These are phyloP conservation scores for Neotropicomus parvogracilis DNA, from an alignment of 1,284 basidiomycete species.

Conservation along the genomic window DNA sequence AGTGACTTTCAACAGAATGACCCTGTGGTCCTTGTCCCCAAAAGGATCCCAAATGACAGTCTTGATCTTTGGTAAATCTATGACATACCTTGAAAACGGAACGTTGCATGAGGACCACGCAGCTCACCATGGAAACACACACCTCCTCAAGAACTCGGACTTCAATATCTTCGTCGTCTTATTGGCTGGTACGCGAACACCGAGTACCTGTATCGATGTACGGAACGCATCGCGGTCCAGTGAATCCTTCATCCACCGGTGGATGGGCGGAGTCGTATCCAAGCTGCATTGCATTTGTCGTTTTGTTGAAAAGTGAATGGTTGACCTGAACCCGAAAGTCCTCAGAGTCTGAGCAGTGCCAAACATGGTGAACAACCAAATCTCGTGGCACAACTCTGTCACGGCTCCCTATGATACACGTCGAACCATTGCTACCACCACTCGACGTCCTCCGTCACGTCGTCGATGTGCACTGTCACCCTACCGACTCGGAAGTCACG, in stretches of 20 bases:
- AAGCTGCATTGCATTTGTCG: slow-evolving; percentile 31
- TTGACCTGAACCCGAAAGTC: slow-evolving; percentile 4
- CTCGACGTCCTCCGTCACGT: slow-evolving; percentile 56
- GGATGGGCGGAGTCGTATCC: slow-evolving; percentile 56
- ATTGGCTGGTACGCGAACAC: slow-evolving; percentile 56
- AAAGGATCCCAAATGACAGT: slow-evolving; percentile 53
- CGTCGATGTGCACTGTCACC: slow-evolving; percentile 79
- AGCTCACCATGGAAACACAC: slow-evolving; percentile 21
- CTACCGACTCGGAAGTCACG: slow-evolving; percentile 60
- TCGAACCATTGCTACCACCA: slow-evolving; percentile 16
- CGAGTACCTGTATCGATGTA: slow-evolving; percentile 63
- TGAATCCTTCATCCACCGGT: slow-evolving; percentile 40
- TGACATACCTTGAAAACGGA: slow-evolving; percentile 39
- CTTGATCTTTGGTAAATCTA: slow-evolving; percentile 67
- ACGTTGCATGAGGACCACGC: not conserved
- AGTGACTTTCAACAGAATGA: slow-evolving; percentile 60
- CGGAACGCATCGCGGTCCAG: slow-evolving; percentile 66
- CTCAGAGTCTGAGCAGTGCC: slow-evolving; percentile 13
- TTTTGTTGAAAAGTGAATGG: slow-evolving; percentile 3
- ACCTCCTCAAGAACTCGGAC: slow-evolving; percentile 58
- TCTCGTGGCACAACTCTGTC: too few species aligned
- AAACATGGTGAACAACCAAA: slow-evolving; percentile 13
- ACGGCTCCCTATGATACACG: not conserved
- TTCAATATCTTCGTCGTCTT: slow-evolving; percentile 57
- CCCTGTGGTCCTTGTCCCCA: slow-evolving; percentile 44